phyloP scores from a whole-genome alignment of 805 yeast species.

The Wickerhamomyces bisporus region DNA sequence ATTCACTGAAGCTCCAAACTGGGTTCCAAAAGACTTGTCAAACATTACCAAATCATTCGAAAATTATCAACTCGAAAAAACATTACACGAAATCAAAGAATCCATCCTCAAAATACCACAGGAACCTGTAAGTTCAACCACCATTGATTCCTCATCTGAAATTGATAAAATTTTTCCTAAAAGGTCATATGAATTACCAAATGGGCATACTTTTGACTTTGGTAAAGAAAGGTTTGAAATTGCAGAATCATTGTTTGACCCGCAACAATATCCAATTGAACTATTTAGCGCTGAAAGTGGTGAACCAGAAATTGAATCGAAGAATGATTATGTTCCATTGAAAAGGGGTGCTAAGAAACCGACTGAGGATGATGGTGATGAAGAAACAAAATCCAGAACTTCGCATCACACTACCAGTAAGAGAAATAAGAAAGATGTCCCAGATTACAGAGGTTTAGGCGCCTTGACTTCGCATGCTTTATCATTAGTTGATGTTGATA shows the following conservation, averaged over 20 bases:
- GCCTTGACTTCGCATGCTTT: constrained; percentile 53
- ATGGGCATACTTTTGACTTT: constrained; percentile 63
- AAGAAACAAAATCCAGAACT: constrained; percentile 17
- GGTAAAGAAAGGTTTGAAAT: constrained; percentile 55
- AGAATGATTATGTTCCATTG: constrained; percentile 69
- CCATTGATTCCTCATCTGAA: constrained; percentile 10
- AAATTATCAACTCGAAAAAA: constrained; percentile 48
- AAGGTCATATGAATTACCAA: constrained; percentile 67
- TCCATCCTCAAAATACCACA: constrained; percentile 47
- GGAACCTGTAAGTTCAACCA: constrained; percentile 32
- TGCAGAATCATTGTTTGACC: constrained; percentile 72
- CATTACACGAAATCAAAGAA: constrained; percentile 74
- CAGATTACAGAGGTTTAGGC: constrained; percentile 44
- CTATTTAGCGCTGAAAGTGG: constrained; percentile 46
- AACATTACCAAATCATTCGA: constrained; percentile 39
- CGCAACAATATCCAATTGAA: constrained; percentile 39
- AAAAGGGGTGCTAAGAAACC: constrained; percentile 44
- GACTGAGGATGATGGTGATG: constrained; percentile 28
- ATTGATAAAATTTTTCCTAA: constrained; percentile 25
- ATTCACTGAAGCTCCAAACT: constrained; percentile 29
- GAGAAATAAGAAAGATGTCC: constrained; percentile 21
- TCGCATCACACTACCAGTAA: constrained; percentile 19
- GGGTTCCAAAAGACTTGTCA: constrained; percentile 18
- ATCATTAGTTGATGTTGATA: constrained; percentile 67
- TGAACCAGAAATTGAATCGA: constrained; percentile 35